Evolutionary conservation across 169 alveolate species (phyloP).

Genomic region (Pseudocohnilembus persalinus): DNA sequence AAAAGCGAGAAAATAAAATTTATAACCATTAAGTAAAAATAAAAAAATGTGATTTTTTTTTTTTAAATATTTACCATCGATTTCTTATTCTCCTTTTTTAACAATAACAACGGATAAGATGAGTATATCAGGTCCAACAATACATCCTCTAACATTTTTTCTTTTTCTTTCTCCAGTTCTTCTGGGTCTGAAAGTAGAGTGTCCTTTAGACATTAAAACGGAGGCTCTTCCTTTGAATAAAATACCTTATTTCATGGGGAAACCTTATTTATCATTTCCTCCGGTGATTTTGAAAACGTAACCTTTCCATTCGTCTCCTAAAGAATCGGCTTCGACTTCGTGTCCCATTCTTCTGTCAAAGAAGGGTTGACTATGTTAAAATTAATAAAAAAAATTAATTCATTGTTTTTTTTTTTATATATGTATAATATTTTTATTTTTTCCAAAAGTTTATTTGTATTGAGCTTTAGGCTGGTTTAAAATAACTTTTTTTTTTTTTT

Average conservation of each 20-base stretch:
- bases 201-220: constrained; percentile 82
- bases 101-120: constrained; percentile 95
- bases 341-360: constrained; percentile 98
- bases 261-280: constrained; percentile 99
- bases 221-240: constrained; percentile 85
- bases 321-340: constrained; percentile 97
- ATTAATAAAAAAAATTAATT: neutral
- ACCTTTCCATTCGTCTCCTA: constrained; percentile 98
- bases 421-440: too few species aligned
- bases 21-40: too few species aligned
- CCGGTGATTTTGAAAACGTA: constrained; percentile 95
- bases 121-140: constrained; percentile 98
- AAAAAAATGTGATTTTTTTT: neutral
- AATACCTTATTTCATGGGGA: constrained; percentile 99
- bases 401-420: too few species aligned
- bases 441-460: neutral
- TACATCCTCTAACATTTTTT: constrained; percentile 99
- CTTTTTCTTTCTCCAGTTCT: constrained; percentile 98
- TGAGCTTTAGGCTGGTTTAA: neutral
- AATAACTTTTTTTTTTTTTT: constrained; percentile 12
- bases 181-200: constrained; percentile 95
- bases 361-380: constrained; percentile 82
- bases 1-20: too few species aligned
- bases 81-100: constrained; percentile 97
- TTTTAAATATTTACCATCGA: constrained; percentile 56